Conservation (phyloP, 768 basidiomycete genomes). For the Tubosaeta sp. region DNA sequence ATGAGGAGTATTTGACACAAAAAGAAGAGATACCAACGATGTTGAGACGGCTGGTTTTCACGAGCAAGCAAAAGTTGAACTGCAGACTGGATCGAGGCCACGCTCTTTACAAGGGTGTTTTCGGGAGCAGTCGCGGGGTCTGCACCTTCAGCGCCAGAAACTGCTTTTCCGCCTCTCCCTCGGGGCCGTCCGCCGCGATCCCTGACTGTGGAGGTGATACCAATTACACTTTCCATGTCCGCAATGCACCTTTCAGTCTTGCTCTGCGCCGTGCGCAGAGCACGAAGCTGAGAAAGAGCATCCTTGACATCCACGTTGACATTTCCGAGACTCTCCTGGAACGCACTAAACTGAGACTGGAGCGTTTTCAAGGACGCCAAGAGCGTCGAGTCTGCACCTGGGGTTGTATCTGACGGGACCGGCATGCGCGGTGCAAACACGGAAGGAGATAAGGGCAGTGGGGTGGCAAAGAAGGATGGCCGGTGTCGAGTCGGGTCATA, state of each 20-base stretch:
- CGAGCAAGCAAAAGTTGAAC: slow-evolving; percentile 18
- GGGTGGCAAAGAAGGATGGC: background rate
- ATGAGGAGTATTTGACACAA: background rate
- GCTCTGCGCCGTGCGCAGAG: slow-evolving; percentile 12
- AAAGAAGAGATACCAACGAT: slow-evolving; percentile 7
- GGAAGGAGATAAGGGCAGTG: background rate
- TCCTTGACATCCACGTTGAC: slow-evolving; percentile 14
- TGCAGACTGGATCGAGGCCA: slow-evolving; percentile 19
- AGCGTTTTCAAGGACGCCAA: slow-evolving; percentile 1
- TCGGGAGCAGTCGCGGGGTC: background rate
- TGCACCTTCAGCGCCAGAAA: background rate
- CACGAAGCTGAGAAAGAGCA: slow-evolving; percentile 14
- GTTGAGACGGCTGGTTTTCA: background rate
- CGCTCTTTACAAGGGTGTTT: slow-evolving; percentile 9
- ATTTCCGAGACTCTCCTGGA: slow-evolving; percentile 6
- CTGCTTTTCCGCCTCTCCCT: background rate
- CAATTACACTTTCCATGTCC: slow-evolving; percentile 12
- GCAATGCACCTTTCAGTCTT: slow-evolving; percentile 6
- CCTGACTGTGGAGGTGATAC: background rate
- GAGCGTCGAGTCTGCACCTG: slow-evolving; percentile 1
- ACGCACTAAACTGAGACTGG: slow-evolving; percentile 12
- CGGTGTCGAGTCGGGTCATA: slow-evolving; percentile 1
- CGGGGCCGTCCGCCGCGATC: background rate
- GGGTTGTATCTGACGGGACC: background rate
- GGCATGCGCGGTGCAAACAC: background rate